Conservation (phyloP, 2,329 filamentous ascomycete genomes). For the Chaetomium sp. region DNA sequence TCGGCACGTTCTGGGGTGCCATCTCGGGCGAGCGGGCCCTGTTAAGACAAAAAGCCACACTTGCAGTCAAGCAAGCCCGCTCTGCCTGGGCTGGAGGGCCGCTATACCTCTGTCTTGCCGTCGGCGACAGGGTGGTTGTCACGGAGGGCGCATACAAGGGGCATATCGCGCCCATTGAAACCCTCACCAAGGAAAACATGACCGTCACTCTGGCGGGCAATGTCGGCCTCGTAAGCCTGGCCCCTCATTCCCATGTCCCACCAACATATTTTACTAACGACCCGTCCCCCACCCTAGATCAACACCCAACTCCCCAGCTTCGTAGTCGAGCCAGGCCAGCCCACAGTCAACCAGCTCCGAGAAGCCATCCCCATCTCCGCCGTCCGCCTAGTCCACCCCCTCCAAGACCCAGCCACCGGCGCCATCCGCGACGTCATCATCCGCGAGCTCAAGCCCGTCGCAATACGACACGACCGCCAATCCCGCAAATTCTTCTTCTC, state of each 20-base stretch:
- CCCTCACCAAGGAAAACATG: conserved; percentile 48
- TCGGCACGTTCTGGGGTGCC: conserved; percentile 47
- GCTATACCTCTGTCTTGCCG: conserved; percentile 54
- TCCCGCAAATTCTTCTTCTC: conserved; percentile 43
- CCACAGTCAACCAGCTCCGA: conserved; percentile 41
- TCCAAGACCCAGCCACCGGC: conserved; percentile 60
- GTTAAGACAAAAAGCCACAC: conserved; percentile 30
- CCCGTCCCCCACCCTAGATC: conserved; percentile 22
- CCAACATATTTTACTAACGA: too few relatives aligned
- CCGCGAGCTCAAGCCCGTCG: conserved; percentile 56
- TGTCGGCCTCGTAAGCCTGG: conserved; percentile 52
- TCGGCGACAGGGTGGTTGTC: conserved; percentile 75
- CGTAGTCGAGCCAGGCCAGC: conserved; percentile 31
- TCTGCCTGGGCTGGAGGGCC: conserved; percentile 50
- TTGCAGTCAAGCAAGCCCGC: conserved; percentile 36
- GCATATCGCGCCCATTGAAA: conserved; percentile 67
- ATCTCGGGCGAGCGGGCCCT: conserved; percentile 22
- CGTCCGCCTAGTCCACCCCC: conserved; percentile 74
- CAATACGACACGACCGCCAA: conserved; percentile 44
- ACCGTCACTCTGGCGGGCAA: conserved; percentile 55
- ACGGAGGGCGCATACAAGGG: conserved; percentile 72
- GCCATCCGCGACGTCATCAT: conserved; percentile 68
- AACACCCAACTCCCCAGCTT: conserved; percentile 36
- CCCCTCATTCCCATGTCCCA: background rate
- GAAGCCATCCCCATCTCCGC: conserved; percentile 60